Conservation (phyloP, 371 early-diverging fungal genomes). For the Conidiobolus incongruus region DNA sequence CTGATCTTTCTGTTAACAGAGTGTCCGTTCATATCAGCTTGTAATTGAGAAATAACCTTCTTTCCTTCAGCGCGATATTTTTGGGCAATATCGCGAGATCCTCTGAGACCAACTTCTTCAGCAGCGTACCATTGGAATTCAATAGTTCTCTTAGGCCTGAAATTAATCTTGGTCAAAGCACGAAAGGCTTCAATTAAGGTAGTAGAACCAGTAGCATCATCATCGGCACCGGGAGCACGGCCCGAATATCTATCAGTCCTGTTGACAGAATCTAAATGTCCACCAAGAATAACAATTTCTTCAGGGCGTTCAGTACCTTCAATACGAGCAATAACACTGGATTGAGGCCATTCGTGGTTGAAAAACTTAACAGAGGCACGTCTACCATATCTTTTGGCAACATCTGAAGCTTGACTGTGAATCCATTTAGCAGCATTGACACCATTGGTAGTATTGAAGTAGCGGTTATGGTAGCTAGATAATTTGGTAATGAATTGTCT, state of each 20-base stretch:
- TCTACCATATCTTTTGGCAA: slow-evolving; percentile 16
- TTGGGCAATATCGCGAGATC: slow-evolving; percentile 66
- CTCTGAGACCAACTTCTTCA: slow-evolving; percentile 72
- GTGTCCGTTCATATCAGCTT: too few species aligned
- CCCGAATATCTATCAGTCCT: slow-evolving; percentile 59
- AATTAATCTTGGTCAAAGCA: slow-evolving; percentile 32
- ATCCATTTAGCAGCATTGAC: slow-evolving; percentile 57
- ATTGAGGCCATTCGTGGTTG: slow-evolving; percentile 39
- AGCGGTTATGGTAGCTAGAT: slow-evolving; percentile 69
- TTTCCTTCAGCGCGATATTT: slow-evolving; percentile 27
- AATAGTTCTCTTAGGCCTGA: slow-evolving; percentile 51
- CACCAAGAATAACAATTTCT: slow-evolving; percentile 57
- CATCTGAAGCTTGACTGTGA: slow-evolving; percentile 21
- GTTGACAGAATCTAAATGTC: slow-evolving; percentile 82
- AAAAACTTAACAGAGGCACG: slow-evolving; percentile 53
- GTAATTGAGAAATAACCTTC: slow-evolving; percentile 47
- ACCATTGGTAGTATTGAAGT: slow-evolving; percentile 58
- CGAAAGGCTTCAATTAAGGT: slow-evolving; percentile 67
- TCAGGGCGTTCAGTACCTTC: slow-evolving; percentile 28
- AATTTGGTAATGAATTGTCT: slow-evolving; percentile 34
- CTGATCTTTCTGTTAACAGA: slow-evolving; percentile 41
- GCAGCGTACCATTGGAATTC: too few species aligned
- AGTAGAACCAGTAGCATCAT: slow-evolving; percentile 74
- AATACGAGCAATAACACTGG: slow-evolving; percentile 37
- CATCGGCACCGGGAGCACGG: slow-evolving; percentile 62